These are phyloP conservation scores for Coprinopsis marcescibilis DNA, from an alignment of 768 basidiomycete genomes.

Conservation along the genomic window DNA sequence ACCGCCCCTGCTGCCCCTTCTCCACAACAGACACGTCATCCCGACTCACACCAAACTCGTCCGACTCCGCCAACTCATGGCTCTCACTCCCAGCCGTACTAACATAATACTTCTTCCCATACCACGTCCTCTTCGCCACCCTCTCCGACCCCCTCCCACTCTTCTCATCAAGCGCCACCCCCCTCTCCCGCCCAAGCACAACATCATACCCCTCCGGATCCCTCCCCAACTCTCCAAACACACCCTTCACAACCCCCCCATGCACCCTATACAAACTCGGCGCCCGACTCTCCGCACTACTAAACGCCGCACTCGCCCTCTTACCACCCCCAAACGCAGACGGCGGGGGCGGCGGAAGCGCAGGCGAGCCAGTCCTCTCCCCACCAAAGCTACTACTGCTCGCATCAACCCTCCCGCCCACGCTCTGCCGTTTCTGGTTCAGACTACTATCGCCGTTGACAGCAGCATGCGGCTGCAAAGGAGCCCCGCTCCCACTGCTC, in stretches of 20 bases:
- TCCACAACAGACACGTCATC: neutral
- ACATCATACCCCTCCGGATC: constrained; percentile 17
- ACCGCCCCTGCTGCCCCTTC: neutral
- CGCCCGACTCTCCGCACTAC: neutral
- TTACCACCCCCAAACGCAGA: too few relatives aligned
- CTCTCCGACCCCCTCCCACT: constrained; percentile 13
- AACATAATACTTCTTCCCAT: constrained; percentile 37
- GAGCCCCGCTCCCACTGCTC: too few relatives aligned
- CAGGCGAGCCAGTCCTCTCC: too few relatives aligned
- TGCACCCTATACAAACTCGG: neutral
- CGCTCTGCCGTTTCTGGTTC: too few relatives aligned
- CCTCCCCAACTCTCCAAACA: constrained; percentile 24
- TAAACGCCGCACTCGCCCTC: neutral
- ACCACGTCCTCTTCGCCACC: constrained; percentile 50
- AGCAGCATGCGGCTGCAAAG: too few relatives aligned
- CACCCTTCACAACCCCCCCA: constrained; percentile 11
- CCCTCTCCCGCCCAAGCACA: constrained; percentile 3
- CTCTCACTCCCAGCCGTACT: constrained; percentile 21
- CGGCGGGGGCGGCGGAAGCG: too few relatives aligned
- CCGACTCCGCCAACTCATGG: constrained; percentile 15
- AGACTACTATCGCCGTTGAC: too few relatives aligned
- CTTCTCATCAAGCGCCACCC: constrained; percentile 1
- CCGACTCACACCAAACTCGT: too few relatives aligned
- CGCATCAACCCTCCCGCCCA: too few relatives aligned
- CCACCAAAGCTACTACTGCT: too few relatives aligned